These are phyloP conservation scores for Helicocarpus griseus DNA, from an alignment of 2,329 filamentous ascomycete genomes.

Conservation along the genomic window DNA sequence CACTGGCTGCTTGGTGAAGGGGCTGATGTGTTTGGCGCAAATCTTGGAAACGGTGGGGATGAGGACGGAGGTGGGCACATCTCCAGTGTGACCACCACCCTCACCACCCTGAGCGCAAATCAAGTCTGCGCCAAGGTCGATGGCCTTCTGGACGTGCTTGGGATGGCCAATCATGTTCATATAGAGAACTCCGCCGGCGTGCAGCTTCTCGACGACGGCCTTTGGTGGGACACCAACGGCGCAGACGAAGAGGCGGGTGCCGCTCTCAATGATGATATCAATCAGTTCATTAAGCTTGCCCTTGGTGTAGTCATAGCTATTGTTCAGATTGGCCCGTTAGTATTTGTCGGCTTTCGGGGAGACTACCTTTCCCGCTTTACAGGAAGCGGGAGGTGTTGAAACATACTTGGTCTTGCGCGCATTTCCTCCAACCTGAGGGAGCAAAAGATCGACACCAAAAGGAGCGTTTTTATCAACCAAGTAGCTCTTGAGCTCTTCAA, in stretches of 20 bases:
- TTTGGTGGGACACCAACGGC: conserved; percentile 91
- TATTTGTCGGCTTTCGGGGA: not conserved
- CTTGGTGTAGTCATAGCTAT: conserved; percentile 98
- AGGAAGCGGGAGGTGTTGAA: not conserved
- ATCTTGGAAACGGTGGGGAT: conserved; percentile 86
- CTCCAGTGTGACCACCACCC: conserved; percentile 91
- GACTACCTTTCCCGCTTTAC: not conserved
- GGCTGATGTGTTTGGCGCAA: conserved; percentile 70
- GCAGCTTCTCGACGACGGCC: conserved; percentile 78
- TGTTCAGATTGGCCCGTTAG: not conserved
- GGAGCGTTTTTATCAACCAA: conserved; percentile 84
- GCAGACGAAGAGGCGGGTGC: conserved; percentile 88
- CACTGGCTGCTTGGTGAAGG: conserved; percentile 76
- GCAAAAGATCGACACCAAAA: conserved; percentile 86
- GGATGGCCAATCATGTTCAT: conserved; percentile 99
- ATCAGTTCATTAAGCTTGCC: conserved; percentile 88
- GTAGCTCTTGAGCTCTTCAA: conserved; percentile 84
- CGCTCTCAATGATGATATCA: conserved; percentile 85
- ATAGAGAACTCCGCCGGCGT: conserved; percentile 79
- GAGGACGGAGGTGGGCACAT: conserved; percentile 82
- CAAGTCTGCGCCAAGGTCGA: conserved; percentile 84
- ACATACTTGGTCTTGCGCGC: conserved; percentile 84
- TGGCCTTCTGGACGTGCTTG: conserved; percentile 95
- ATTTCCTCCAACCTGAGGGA: conserved; percentile 88
- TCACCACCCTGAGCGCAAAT: conserved; percentile 98